These are phyloP conservation scores for Camellia granthamiana DNA, from an alignment of 148 eudicot genomes.

Conservation along the genomic window DNA sequence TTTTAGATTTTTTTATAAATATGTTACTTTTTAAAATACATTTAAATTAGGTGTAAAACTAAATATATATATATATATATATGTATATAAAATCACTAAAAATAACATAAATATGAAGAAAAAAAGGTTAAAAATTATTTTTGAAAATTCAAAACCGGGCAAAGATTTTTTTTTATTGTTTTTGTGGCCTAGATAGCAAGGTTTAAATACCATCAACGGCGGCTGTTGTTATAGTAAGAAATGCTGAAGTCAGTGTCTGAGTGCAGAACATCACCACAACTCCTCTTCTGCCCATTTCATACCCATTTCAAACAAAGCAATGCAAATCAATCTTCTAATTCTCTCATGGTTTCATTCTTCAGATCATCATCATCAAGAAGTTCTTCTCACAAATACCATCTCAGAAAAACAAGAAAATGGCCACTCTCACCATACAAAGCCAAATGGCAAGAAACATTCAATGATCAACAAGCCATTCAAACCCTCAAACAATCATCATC, in stretches of 20 bases:
- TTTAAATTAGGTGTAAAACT: too few relatives aligned
- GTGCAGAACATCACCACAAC: not conserved
- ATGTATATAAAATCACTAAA: too few relatives aligned
- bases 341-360: not conserved
- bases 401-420: slow-evolving; percentile 56
- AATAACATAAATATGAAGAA: too few relatives aligned
- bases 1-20: too few relatives aligned
- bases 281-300: not conserved
- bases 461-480: slow-evolving; percentile 47
- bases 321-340: not conserved
- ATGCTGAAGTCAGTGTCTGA: not conserved
- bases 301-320: not conserved
- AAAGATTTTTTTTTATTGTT: too few relatives aligned
- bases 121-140: too few relatives aligned
- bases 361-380: slow-evolving; percentile 9
- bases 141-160: too few relatives aligned
- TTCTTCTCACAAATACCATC: slow-evolving; percentile 21
- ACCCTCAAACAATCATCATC: slow-evolving; percentile 34
- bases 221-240: too few relatives aligned
- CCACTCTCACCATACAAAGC: slow-evolving; percentile 47
- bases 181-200: too few relatives aligned
- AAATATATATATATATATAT: too few relatives aligned
- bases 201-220: too few relatives aligned
- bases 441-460: slow-evolving; percentile 36
- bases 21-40: too few relatives aligned